Percentiles rank a stretch among this genome's conserved stretches.
These are phyloP conservation scores for Oryza meridionalis DNA, from an alignment of 176 grass and related monocot species.

Conservation along the genomic window DNA sequence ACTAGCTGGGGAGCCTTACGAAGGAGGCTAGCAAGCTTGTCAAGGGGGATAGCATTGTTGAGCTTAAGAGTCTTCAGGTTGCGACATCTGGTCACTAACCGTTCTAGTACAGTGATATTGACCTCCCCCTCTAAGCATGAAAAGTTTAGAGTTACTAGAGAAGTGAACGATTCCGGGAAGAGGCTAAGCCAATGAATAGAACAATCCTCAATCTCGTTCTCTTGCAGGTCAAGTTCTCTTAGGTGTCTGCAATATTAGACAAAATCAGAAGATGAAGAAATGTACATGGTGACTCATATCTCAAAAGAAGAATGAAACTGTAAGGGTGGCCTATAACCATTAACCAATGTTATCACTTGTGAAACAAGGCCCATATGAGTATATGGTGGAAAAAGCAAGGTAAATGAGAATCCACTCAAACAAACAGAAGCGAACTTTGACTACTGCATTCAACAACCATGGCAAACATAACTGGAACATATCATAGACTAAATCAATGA, in stretches of 20 bases:
- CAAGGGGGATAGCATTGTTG: slow-evolving; percentile 63
- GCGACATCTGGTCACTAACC: slow-evolving; percentile 60
- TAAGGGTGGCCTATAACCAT: neutral
- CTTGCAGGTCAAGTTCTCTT: slow-evolving; percentile 65
- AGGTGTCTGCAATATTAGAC: slow-evolving; percentile 50
- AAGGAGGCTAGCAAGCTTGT: slow-evolving; percentile 58
- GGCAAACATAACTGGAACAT: slow-evolving; percentile 2
- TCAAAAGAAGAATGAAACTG: neutral
- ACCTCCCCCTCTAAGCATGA: slow-evolving; percentile 71
- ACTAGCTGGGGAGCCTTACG: slow-evolving; percentile 54
- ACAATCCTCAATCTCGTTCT: slow-evolving; percentile 68
- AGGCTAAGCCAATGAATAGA: slow-evolving; percentile 58
- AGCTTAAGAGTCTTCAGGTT: slow-evolving; percentile 69
- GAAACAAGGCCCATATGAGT: slow-evolving; percentile 4
- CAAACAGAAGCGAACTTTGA: slow-evolving; percentile 12
- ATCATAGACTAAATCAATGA: slow-evolving; percentile 4
- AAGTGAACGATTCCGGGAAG: slow-evolving; percentile 69
- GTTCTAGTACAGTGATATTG: slow-evolving; percentile 57
- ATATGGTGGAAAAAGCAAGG: slow-evolving; percentile 13
- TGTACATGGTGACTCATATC: neutral
- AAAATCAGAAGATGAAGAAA: slow-evolving; percentile 29
- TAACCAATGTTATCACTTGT: neutral
- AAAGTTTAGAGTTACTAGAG: slow-evolving; percentile 66
- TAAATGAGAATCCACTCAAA: neutral
- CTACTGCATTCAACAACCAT: neutral